Conservation (phyloP, 257 asterid species). For the Nicotiana obtusifolia region DNA sequence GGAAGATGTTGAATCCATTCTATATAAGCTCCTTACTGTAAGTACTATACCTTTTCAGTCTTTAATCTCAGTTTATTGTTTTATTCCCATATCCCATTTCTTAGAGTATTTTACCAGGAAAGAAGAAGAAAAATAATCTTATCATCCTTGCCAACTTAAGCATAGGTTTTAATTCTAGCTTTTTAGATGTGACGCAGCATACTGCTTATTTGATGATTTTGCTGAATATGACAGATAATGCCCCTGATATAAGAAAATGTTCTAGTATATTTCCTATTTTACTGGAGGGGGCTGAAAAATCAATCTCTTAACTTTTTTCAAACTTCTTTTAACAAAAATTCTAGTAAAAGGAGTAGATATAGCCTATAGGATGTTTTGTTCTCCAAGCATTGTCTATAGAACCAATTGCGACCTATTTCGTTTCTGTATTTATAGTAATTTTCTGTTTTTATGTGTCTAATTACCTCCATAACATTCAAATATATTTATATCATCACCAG, state of each 20-base stretch:
- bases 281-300: neutral
- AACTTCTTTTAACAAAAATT: neutral
- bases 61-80: neutral
- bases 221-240: neutral
- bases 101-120: neutral
- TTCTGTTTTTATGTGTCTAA: neutral
- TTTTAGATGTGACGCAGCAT: neutral
- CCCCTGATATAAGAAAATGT: neutral
- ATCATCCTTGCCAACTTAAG: neutral
- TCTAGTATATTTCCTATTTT: neutral
- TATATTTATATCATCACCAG: neutral
- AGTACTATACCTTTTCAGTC: slow-evolving; percentile 14
- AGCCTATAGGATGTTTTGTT: neutral
- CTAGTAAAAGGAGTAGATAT: neutral
- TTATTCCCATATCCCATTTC: neutral
- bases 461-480: neutral
- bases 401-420: neutral
- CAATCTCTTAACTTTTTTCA: neutral
- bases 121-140: neutral
- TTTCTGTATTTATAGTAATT: neutral
- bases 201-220: neutral
- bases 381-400: neutral
- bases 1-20: slow-evolving; percentile 97
- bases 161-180: neutral
- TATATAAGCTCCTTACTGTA: slow-evolving; percentile 89